Percentiles rank a stretch among this genome's conserved stretches.
Evolutionary conservation across 1,139 yeast species (phyloP).

Genomic region (Sugiyamaella xylanicola): DNA sequence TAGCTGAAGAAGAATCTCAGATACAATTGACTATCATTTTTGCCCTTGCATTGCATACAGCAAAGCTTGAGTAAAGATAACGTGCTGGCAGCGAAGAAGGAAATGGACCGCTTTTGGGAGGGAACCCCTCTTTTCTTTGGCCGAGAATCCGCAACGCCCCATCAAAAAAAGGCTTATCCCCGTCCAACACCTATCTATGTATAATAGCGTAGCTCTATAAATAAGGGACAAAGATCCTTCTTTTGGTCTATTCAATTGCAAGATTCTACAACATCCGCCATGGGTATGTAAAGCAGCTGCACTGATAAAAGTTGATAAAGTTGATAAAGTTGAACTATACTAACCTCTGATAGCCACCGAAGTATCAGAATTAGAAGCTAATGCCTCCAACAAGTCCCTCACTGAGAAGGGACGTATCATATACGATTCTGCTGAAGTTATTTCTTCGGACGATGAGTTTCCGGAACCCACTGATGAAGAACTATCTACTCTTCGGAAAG

Average conservation of each 20-base stretch:
- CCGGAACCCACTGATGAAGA: conserved; percentile 22
- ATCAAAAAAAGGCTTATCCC: neutral
- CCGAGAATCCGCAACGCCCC: neutral
- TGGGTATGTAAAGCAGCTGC: no score
- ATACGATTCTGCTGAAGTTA: neutral
- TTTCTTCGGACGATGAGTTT: conserved; percentile 13
- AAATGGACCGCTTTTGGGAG: neutral
- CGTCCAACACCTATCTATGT: no score
- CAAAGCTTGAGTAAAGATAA: neutral
- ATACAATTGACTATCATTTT: neutral
- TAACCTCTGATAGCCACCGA: neutral
- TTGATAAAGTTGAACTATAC: no score
- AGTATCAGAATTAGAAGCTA: neutral
- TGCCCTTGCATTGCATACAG: neutral
- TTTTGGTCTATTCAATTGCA: no score
- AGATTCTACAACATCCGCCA: neutral
- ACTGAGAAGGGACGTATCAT: neutral
- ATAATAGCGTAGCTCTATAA: no score
- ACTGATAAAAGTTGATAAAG: no score
- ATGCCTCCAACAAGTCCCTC: neutral
- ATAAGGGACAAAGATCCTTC: no score
- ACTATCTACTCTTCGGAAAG: conserved; percentile 15
- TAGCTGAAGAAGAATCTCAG: no score
- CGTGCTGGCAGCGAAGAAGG: neutral
- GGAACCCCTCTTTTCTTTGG: neutral